Conservation (phyloP, 305 asterid genomes). For the Fraxinus floribunda region DNA sequence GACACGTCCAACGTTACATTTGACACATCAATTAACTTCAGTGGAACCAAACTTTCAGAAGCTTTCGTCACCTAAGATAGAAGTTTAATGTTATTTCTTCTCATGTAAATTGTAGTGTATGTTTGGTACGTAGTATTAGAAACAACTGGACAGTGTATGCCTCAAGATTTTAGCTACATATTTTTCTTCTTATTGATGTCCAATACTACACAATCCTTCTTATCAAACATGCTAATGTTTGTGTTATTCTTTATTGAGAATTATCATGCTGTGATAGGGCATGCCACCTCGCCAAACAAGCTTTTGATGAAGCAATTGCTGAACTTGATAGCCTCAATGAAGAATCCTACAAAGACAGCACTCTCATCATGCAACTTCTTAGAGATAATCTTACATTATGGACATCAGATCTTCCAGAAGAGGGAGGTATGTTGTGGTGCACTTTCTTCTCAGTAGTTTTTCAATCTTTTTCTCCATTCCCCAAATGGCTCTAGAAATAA, state of each 20-base stretch:
- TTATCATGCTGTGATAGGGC: conserved; percentile 47
- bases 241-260: neutral
- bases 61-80: neutral
- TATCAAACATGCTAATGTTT: neutral
- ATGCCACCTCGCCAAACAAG: conserved; percentile 82
- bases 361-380: conserved; percentile 89
- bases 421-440: conserved; percentile 49
- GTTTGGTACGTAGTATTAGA: neutral
- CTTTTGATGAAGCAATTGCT: conserved; percentile 84
- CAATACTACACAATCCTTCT: neutral
- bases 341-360: conserved; percentile 82
- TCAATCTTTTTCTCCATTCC: neutral
- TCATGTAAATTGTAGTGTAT: neutral
- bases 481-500: neutral
- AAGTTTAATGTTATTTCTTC: neutral
- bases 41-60: neutral
- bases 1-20: neutral
- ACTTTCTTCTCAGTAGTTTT: neutral
- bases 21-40: neutral
- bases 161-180: neutral
- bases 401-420: conserved; percentile 83
- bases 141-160: neutral
- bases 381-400: conserved; percentile 79
- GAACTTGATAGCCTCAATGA: conserved; percentile 79
- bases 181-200: neutral